Base-by-base conservation (phyloP, 1,284 basidiomycete species). In the Tilletia walkeri region DNA sequence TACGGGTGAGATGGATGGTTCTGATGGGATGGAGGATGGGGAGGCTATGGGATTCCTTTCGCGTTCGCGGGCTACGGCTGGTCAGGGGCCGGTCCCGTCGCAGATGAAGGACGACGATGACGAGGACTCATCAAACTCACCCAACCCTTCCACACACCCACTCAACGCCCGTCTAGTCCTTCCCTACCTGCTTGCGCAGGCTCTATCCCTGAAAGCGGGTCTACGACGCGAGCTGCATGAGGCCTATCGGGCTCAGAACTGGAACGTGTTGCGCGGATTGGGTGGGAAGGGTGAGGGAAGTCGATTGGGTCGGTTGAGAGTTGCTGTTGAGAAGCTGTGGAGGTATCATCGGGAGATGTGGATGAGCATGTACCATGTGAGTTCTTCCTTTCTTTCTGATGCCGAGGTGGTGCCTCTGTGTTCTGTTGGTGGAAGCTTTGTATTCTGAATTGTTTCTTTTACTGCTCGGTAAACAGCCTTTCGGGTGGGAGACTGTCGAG, bases 401-500 rank as follows among this genome's bases (percentile, higher is more conserved):
- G 24, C 24, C 24, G 24, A 30, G 24, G 2, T 30, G 24, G 24
- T 30, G 18, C 61, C 38, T 36, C 24, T 18, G 20, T 54, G 9
- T 66, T 30, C 30, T 2, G 16, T 59, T 34, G 16, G 14, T 24
- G 30, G 7, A 20, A 53, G 12, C 24, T 67, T 36, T 67, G 71
- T 39, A n/a, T 12, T 49, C 74, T 71, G 72, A 70, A 70, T 67
- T 68, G 38, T 65, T 16, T 4, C 45, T n/a, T 47, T 20, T 56
- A 65, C 59, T 30, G 24, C 2, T 30, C 2, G 1, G 24, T 30
- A 30, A 30, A 30, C 24, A 30, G 24, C 79, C 76, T 18, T 83
- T 83, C 66, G 84, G 82, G 0, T 84, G 81, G 78, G 83, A 85
- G 71, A 78, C 79, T 16, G 71, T 85, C 36, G 84, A 85, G 24